Base-by-base conservation (phyloP, 2,329 filamentous ascomycete genomes). In the Cladophialophora immunda region DNA sequence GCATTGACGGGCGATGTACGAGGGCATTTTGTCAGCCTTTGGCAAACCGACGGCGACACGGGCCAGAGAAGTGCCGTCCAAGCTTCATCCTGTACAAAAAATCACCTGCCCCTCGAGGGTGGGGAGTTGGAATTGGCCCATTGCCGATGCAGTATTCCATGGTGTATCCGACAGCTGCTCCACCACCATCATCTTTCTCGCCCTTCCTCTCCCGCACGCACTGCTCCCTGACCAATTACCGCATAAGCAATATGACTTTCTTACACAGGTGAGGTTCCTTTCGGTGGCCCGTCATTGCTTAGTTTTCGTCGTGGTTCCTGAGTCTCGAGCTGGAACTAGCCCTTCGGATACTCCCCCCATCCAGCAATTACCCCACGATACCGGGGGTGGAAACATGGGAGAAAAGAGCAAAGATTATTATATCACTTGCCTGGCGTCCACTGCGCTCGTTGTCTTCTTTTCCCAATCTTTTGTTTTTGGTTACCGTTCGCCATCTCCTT, bases 281-380 rank as follows among this genome's bases (percentile, higher is more conserved):
- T 30, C 52, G n/a, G 27, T 15, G 13, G 27, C 52, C 2, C 7
- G 27, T 34, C 15, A 34, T n/a, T 30, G 30, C 22, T 38, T 36
- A 53, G 5, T 22, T 36, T 53, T 15, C 30, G 19, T 13, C 19
- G 45, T 45, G 27, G 38, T 58, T 32, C 15, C 25, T 58, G 55
- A 13, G n/a, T 19, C n/a, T 30, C 38, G 41, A 8, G 17, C 45
- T 2, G 25, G 5, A 15, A 8, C 29, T 1, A 36, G 32, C 9
- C 15, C 29, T 36, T 62, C 59, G 59, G 59, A 62, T 62, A 55
- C 50, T n/a, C 29, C 50, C 59, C 59, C 32, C 52, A 22, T 41
- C 27, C 30, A 45, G 45, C 34, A n/a, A 62, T 19, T 55, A 62
- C 52, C 59, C 50, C 59, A 62, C 58, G 58, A 54, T 61, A n/a